These are phyloP conservation scores for Sporopachydermia lactativora DNA, from an alignment of 805 yeast species.

Conservation along the genomic window DNA sequence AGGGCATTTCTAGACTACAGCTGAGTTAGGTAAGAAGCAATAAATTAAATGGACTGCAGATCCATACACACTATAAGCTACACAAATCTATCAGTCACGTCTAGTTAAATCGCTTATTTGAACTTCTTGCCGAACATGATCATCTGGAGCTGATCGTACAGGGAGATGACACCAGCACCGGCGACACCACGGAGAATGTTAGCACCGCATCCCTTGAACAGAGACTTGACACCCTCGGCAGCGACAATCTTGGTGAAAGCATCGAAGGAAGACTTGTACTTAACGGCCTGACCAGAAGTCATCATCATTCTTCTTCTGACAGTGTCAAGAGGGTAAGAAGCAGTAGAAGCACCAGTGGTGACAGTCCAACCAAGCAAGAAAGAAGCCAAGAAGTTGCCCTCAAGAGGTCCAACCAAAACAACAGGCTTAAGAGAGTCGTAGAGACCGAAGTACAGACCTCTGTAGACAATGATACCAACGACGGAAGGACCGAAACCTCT, in stretches of 20 bases:
- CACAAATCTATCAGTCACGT: too few species aligned
- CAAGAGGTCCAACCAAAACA: slow-evolving; percentile 85
- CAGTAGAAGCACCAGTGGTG: slow-evolving; percentile 97
- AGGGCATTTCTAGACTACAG: too few species aligned
- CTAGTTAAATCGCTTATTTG: slow-evolving; percentile 32
- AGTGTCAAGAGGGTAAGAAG: slow-evolving; percentile 98
- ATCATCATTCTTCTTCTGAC: slow-evolving; percentile 99
- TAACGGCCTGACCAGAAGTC: slow-evolving; percentile 98
- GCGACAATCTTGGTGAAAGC: slow-evolving; percentile 86
- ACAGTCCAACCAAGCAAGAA: slow-evolving; percentile 96
- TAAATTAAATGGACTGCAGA: too few species aligned
- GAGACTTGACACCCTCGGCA: slow-evolving; percentile 85
- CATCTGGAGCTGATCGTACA: slow-evolving; percentile 94
- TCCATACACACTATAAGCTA: too few species aligned
- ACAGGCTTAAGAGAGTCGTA: slow-evolving; percentile 95
- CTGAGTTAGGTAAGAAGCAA: too few species aligned
- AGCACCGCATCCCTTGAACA: slow-evolving; percentile 99
- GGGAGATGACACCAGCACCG: slow-evolving; percentile 98
- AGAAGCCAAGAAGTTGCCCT: slow-evolving; percentile 89
- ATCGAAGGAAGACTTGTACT: slow-evolving; percentile 91
- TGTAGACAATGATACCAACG: slow-evolving; percentile 94
- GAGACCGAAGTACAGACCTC: slow-evolving; percentile 98
- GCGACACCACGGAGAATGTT: slow-evolving; percentile 99
- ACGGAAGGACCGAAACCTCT: slow-evolving; percentile 99
- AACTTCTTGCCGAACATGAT: slow-evolving; percentile 93